Conservation (phyloP, 2,329 filamentous ascomycete species). For the Didymella pinodella region DNA sequence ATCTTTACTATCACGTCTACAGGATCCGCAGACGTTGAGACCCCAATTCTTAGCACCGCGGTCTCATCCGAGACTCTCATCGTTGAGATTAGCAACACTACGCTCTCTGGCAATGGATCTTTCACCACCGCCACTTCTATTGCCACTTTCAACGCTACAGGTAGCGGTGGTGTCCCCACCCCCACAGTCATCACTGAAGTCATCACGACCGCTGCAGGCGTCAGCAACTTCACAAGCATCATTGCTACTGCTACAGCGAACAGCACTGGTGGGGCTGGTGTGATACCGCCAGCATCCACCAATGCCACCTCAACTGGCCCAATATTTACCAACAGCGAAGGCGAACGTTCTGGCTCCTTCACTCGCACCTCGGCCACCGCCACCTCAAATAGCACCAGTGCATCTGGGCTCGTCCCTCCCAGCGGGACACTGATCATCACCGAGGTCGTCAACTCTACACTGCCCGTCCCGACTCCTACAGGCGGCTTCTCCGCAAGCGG, state of each 20-base stretch:
- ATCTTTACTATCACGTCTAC: conserved; percentile 23
- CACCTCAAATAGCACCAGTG: conserved; percentile 3
- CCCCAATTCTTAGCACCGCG: conserved; percentile 13
- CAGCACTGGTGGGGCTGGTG: conserved; percentile 19
- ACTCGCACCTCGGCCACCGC: conserved; percentile 6
- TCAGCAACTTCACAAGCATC: conserved; percentile 14
- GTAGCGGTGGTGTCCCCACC: conserved; percentile 15
- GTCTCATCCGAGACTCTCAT: conserved; percentile 13
- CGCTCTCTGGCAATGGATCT: conserved; percentile 11
- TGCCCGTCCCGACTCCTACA: conserved; percentile 1
- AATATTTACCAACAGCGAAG: neutral
- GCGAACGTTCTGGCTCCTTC: neutral
- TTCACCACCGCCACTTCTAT: conserved; percentile 7
- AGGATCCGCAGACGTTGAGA: conserved; percentile 20
- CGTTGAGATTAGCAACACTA: conserved; percentile 16
- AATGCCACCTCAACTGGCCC: conserved; percentile 6
- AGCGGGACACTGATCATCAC: neutral
- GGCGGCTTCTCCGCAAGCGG: conserved; percentile 15
- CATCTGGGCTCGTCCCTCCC: neutral
- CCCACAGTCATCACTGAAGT: conserved; percentile 16
- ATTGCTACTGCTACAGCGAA: neutral
- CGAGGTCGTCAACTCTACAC: conserved; percentile 7
- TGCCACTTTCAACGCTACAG: conserved; percentile 16
- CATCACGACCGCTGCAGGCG: conserved; percentile 11
- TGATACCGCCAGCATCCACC: conserved; percentile 17